phyloP scores from a whole-genome alignment of 2,329 filamentous ascomycete species.

The Claviceps cyperi region DNA sequence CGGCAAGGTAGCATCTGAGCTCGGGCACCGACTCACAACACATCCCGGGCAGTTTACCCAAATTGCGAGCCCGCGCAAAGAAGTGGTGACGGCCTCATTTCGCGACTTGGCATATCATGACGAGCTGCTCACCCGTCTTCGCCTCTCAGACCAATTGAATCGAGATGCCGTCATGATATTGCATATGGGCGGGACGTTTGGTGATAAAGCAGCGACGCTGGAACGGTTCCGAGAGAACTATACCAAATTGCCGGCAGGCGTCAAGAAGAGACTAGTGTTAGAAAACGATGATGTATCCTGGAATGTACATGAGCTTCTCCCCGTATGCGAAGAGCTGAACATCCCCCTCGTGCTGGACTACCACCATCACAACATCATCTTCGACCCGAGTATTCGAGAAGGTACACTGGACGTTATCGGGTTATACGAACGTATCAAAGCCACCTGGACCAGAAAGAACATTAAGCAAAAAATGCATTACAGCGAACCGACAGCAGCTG shows the following conservation, averaged over 20 bases:
- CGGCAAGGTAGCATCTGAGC: constrained; percentile 59
- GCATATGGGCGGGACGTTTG: constrained; percentile 84
- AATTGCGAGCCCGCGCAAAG: constrained; percentile 63
- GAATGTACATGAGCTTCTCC: constrained; percentile 82
- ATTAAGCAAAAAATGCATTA: constrained; percentile 98
- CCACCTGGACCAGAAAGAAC: constrained; percentile 70
- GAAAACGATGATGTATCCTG: constrained; percentile 93
- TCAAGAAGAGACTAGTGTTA: constrained; percentile 72
- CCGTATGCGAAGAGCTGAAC: constrained; percentile 83
- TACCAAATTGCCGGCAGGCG: constrained; percentile 42
- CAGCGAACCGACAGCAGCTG: constrained; percentile 51
- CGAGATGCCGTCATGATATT: constrained; percentile 87
- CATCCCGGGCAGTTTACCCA: constrained; percentile 93
- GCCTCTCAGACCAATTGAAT: constrained; percentile 62
- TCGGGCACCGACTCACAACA: constrained; percentile 75
- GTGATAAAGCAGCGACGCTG: constrained; percentile 68
- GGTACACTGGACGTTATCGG: constrained; percentile 68
- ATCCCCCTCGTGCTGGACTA: constrained; percentile 87
- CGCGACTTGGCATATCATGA: constrained; percentile 81
- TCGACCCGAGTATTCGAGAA: constrained; percentile 61
- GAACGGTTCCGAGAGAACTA: constrained; percentile 70
- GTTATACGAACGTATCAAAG: constrained; percentile 61
- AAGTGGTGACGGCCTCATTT: constrained; percentile 62
- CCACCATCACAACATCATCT: constrained; percentile 92
- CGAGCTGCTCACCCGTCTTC: constrained; percentile 66